Percentiles rank a stretch among this genome's conserved stretches.
Evolutionary conservation across 1,139 yeast species (phyloP).

Genomic region (Scheffersomyces lignicola): DNA sequence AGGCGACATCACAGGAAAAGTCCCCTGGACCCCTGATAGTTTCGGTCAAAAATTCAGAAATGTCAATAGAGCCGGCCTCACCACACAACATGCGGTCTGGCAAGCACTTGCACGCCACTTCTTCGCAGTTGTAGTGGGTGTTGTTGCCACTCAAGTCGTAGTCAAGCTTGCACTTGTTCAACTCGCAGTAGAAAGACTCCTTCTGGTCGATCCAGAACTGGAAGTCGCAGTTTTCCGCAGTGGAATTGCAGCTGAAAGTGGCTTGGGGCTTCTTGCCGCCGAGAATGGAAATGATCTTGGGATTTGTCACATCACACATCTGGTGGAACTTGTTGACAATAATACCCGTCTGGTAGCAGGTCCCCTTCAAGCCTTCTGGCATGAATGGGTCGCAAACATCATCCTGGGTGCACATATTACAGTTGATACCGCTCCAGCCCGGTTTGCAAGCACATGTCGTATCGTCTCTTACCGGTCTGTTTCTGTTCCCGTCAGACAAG

Average conservation of each 20-base stretch:
- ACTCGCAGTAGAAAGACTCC: conserved; percentile 89
- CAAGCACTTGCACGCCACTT: conserved; percentile 78
- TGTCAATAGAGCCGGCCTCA: conserved; percentile 88
- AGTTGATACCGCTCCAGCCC: conserved; percentile 95
- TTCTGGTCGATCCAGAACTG: conserved; percentile 93
- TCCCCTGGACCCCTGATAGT: conserved; percentile 94
- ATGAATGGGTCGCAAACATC: conserved; percentile 78
- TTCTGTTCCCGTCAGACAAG: conserved; percentile 58
- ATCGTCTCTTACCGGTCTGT: conserved; percentile 61
- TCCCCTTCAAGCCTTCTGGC: conserved; percentile 86
- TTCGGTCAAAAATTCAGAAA: conserved; percentile 86
- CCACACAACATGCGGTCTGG: conserved; percentile 96
- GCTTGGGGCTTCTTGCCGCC: conserved; percentile 87
- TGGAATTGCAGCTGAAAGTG: conserved; percentile 81
- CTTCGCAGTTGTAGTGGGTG: conserved; percentile 76
- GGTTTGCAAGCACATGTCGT: conserved; percentile 66
- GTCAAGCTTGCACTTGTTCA: conserved; percentile 67
- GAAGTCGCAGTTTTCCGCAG: conserved; percentile 71
- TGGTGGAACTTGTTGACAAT: conserved; percentile 80
- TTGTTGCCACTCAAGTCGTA: conserved; percentile 63
- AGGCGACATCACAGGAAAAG: conserved; percentile 70
- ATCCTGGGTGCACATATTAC: conserved; percentile 78
- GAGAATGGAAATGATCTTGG: conserved; percentile 77
- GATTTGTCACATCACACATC: conserved; percentile 92
- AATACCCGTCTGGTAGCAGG: conserved; percentile 88